Conservation (phyloP, 495 filamentous ascomycete species). For the Xylaria grammica region DNA sequence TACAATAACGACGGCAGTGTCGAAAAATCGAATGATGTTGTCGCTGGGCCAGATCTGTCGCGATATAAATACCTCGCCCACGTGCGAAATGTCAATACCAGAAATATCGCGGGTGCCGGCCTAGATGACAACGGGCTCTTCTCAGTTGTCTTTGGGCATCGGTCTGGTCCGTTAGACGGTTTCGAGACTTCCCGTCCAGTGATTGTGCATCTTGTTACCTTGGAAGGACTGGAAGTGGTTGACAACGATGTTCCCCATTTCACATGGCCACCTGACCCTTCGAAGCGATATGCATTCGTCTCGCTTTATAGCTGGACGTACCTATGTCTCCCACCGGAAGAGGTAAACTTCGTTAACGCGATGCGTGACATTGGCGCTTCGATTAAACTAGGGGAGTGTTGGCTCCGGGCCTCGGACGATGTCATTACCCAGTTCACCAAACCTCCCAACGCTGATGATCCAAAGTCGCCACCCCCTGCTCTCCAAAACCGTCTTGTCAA, state of each 20-base stretch:
- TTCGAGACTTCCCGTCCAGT: not conserved
- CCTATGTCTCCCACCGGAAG: not conserved
- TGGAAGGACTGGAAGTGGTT: not conserved
- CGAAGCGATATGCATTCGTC: no score
- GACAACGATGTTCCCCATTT: no score
- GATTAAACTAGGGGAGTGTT: no score
- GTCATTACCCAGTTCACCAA: not conserved
- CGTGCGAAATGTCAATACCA: not conserved
- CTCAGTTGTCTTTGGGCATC: not conserved
- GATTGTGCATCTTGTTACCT: not conserved
- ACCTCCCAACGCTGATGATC: no score
- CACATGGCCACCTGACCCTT: no score
- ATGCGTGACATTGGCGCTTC: not conserved
- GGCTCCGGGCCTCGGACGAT: not conserved
- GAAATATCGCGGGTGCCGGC: not conserved
- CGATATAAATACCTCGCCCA: not conserved
- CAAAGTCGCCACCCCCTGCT: no score
- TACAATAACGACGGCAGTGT: no score
- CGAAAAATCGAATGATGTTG: no score
- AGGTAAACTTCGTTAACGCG: not conserved
- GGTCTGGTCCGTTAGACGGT: not conserved
- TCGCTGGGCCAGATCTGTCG: no score
- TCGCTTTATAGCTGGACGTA: not conserved
- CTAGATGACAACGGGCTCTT: not conserved
- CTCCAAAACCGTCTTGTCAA: not conserved